phyloP scores from a whole-genome alignment of 805 yeast genomes.

The Kurtzmaniella cleridarum region DNA sequence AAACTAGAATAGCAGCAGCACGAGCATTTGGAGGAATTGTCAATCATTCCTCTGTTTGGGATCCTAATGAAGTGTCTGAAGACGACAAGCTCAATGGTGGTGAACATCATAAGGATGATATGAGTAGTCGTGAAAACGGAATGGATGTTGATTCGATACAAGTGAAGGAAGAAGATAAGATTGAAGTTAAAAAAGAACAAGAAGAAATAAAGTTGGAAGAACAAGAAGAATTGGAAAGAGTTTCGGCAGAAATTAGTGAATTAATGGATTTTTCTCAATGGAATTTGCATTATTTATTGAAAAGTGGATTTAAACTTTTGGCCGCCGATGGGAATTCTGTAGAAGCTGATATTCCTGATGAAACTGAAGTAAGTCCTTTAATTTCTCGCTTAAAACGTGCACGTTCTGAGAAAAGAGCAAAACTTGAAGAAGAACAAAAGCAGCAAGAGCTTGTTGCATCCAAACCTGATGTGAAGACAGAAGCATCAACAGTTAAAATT shows the following conservation, averaged over 20 bases:
- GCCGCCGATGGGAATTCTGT: slow-evolving; percentile 52
- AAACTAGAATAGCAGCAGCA: slow-evolving; percentile 91
- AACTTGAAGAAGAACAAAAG: slow-evolving; percentile 27
- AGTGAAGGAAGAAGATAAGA: slow-evolving; percentile 7
- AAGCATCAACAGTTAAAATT: slow-evolving; percentile 5
- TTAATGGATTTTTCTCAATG: slow-evolving; percentile 47
- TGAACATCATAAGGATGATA: slow-evolving; percentile 7
- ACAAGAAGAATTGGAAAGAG: slow-evolving; percentile 36
- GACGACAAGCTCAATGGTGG: slow-evolving; percentile 8
- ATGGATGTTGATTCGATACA: slow-evolving; percentile 3
- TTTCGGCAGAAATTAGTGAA: slow-evolving; percentile 35
- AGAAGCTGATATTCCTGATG: slow-evolving; percentile 8
- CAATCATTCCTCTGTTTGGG: slow-evolving; percentile 73
- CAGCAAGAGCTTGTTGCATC: slow-evolving; percentile 10
- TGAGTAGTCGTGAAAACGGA: slow-evolving; percentile 15
- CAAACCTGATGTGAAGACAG: slow-evolving; percentile 2
- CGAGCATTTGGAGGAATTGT: slow-evolving; percentile 93
- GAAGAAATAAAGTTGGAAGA: slow-evolving; percentile 32
- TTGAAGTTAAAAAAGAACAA: slow-evolving; percentile 18
- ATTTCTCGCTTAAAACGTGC: too few species aligned
- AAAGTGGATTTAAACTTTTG: slow-evolving; percentile 49
- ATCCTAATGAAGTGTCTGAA: slow-evolving; percentile 50
- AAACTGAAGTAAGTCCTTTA: slow-evolving; percentile 1
- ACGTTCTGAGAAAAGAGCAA: slow-evolving; percentile 33
- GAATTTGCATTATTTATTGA: slow-evolving; percentile 43